Percentiles rank a stretch among this genome's conserved stretches.
Conservation (phyloP, 2,329 filamentous ascomycete species). For the Metarhizium guizhouense region DNA sequence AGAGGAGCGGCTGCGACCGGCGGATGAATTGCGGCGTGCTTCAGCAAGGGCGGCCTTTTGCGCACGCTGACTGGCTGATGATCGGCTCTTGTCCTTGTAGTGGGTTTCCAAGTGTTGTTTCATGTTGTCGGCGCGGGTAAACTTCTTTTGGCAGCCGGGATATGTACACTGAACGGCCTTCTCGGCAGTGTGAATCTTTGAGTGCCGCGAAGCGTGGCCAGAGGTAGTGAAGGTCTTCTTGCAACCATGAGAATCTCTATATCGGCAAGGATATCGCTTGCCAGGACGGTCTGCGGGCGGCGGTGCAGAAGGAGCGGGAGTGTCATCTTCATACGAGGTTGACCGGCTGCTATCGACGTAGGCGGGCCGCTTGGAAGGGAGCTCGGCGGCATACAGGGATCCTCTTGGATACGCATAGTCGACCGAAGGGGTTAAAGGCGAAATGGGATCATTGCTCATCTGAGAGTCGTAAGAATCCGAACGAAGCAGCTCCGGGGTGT, state of each 20-base stretch:
- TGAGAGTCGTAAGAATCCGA: constrained; percentile 55
- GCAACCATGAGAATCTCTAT: constrained; percentile 62
- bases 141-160: constrained; percentile 66
- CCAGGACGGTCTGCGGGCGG: constrained; percentile 36
- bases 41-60: constrained; percentile 24
- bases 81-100: constrained; percentile 51
- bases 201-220: constrained; percentile 75
- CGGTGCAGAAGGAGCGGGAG: constrained; percentile 25
- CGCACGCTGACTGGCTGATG: constrained; percentile 25
- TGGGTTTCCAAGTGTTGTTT: constrained; percentile 77
- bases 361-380: constrained; percentile 29
- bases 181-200: constrained; percentile 75
- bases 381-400: constrained; percentile 29
- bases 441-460: constrained; percentile 42
- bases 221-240: constrained; percentile 77
- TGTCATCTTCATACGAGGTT: constrained; percentile 43
- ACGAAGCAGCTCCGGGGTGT: constrained; percentile 48
- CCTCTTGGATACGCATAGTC: constrained; percentile 31
- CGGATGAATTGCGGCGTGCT: constrained; percentile 21
- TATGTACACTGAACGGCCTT: constrained; percentile 64
- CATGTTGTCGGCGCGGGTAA: constrained; percentile 80
- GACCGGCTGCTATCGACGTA: constrained; percentile 36
- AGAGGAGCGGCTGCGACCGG: constrained; percentile 22
- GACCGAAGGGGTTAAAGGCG: constrained; percentile 46
- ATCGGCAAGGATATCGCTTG: constrained; percentile 69